Conservation (phyloP, 768 basidiomycete species). For the Paxillus rubicundulus region DNA sequence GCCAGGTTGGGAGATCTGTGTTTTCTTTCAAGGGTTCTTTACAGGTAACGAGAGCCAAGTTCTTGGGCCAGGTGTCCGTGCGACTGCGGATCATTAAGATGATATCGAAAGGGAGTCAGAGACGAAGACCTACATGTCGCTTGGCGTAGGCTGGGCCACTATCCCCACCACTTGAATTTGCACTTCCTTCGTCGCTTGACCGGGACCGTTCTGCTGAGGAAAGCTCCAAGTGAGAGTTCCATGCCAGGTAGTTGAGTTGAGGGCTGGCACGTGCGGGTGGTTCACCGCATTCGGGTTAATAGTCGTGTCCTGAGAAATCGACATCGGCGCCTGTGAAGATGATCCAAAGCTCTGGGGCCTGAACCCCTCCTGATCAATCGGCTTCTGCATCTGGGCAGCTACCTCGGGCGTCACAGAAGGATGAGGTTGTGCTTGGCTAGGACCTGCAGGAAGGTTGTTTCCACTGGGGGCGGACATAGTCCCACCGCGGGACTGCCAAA, state of each 20-base stretch:
- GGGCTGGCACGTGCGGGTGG: slow-evolving; percentile 1
- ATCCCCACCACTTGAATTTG: slow-evolving; percentile 37
- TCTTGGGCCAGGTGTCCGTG: slow-evolving; percentile 51
- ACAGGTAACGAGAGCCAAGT: slow-evolving; percentile 40
- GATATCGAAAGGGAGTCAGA: not conserved
- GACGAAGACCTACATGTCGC: slow-evolving; percentile 34
- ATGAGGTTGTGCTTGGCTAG: slow-evolving; percentile 11
- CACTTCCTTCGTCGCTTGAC: slow-evolving; percentile 39
- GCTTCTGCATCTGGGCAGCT: slow-evolving; percentile 47
- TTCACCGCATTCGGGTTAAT: slow-evolving; percentile 2
- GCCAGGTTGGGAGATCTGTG: slow-evolving; percentile 46
- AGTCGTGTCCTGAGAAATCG: slow-evolving; percentile 10
- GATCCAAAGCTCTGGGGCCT: slow-evolving; percentile 19
- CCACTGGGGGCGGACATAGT: slow-evolving; percentile 2
- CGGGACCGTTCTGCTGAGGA: slow-evolving; percentile 29
- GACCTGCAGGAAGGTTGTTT: slow-evolving; percentile 14
- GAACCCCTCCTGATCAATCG: slow-evolving; percentile 44
- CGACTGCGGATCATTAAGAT: slow-evolving; percentile 37
- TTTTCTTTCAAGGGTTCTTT: slow-evolving; percentile 40
- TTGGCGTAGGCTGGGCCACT: slow-evolving; percentile 17
- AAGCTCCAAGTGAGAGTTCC: slow-evolving; percentile 46
- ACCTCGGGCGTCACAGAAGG: slow-evolving; percentile 13
- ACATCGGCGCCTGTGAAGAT: slow-evolving; percentile 18
- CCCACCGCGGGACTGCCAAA: slow-evolving; percentile 30
- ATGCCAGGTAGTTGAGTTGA: slow-evolving; percentile 38